These are phyloP conservation scores for Daphne laureola DNA, from an alignment of 441 rosid species.

Conservation along the genomic window DNA sequence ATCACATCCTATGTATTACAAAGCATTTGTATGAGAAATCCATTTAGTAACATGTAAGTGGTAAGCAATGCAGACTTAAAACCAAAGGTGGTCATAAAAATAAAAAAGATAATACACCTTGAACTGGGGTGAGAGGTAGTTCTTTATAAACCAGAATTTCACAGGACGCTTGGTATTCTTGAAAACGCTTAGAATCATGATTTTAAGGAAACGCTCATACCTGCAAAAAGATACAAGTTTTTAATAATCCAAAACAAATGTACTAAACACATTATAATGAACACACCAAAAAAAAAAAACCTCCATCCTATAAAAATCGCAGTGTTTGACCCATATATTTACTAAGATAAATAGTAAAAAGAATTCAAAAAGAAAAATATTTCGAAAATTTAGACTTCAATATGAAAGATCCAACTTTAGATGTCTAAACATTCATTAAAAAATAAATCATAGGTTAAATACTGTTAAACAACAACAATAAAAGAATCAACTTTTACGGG, in stretches of 20 bases:
- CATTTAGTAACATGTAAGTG: not conserved
- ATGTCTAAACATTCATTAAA: no score
- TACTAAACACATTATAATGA: not conserved
- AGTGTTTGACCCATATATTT: no score
- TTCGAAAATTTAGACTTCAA: no score
- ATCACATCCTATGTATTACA: conserved; percentile 68
- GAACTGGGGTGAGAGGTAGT: conserved; percentile 95
- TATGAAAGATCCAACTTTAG: no score
- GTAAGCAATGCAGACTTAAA: conserved; percentile 1
- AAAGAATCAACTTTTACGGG: no score
- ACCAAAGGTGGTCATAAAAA: not conserved
- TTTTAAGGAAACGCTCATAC: conserved; percentile 93
- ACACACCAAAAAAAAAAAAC: not conserved
- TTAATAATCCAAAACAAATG: not conserved
- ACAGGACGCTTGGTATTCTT: conserved; percentile 90
- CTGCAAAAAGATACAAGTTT: conserved; percentile 31
- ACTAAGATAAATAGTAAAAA: no score
- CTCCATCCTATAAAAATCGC: no score
- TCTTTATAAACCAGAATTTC: conserved; percentile 99
- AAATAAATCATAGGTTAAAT: no score
- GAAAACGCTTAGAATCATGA: conserved; percentile 91
- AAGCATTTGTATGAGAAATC: conserved; percentile 10
- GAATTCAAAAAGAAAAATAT: no score
- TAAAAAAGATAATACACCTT: conserved; percentile 45
- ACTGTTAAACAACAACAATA: no score